Percentiles rank a stretch among this genome's conserved stretches.
These are phyloP conservation scores for Hypoxylon fuscum DNA, from an alignment of 495 filamentous ascomycete species.

Conservation along the genomic window DNA sequence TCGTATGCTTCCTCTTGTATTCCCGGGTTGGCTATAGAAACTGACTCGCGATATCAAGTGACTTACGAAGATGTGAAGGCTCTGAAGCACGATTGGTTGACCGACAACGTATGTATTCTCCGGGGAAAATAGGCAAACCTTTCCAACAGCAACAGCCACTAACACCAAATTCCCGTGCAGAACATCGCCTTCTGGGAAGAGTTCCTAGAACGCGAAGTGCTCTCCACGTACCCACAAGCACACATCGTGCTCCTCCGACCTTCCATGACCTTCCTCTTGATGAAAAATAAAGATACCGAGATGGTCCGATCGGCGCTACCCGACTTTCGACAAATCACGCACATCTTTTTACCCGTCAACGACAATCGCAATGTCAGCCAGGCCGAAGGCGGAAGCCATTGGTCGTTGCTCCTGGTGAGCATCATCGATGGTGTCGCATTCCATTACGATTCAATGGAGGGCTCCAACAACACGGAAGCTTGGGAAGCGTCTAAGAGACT, in stretches of 20 bases:
- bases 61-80: conserved; percentile 81
- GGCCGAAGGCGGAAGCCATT: conserved; percentile 91
- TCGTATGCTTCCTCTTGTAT: conserved; percentile 40
- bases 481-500: conserved; percentile 69
- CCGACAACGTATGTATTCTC: conserved; percentile 81
- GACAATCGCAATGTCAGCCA: conserved; percentile 78
- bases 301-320: conserved; percentile 79
- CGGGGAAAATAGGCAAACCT: too few relatives aligned
- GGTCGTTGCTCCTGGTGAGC: conserved; percentile 91
- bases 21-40: conserved; percentile 5
- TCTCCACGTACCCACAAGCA: conserved; percentile 76
- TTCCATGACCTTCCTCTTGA: conserved; percentile 91
- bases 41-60: conserved; percentile 40
- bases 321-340: conserved; percentile 81
- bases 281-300: conserved; percentile 79
- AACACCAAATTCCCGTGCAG: conserved; percentile 49
- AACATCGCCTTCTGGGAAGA: conserved; percentile 98
- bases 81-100: conserved; percentile 93
- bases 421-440: conserved; percentile 91
- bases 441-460: conserved; percentile 92
- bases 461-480: conserved; percentile 79
- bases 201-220: conserved; percentile 89
- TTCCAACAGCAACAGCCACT: too few relatives aligned
- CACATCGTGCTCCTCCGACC: conserved; percentile 92
- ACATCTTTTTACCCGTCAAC: conserved; percentile 97